A percentile compares a stretch with the other conserved stretches of the same genome.
Conservation (phyloP, 352 stramenopile genomes). For the Plasmopara muralis region DNA sequence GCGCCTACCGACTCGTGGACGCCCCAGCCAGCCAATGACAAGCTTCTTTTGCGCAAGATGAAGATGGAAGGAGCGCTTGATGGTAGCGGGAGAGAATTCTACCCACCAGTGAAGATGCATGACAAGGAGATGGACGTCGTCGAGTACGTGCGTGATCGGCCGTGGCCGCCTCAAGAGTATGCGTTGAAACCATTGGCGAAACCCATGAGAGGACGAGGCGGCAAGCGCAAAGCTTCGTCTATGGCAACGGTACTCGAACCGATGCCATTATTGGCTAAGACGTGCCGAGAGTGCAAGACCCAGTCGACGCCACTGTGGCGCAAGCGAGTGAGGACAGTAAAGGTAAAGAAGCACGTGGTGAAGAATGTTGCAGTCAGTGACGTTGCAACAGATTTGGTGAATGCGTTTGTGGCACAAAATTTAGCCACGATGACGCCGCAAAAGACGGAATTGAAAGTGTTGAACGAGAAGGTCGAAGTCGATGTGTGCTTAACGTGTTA, state of each 20-base stretch:
- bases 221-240: constrained; percentile 54
- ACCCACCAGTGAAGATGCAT: constrained; percentile 12
- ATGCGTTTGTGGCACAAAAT: constrained; percentile 12
- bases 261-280: constrained; percentile 24
- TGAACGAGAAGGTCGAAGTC: constrained; percentile 20
- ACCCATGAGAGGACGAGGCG: constrained; percentile 30
- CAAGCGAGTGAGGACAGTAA: constrained; percentile 22
- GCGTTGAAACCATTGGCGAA: constrained; percentile 48
- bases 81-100: constrained; percentile 11
- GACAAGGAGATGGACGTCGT: constrained; percentile 15
- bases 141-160: constrained; percentile 47
- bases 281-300: constrained; percentile 37
- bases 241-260: constrained; percentile 44
- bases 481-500: constrained; percentile 70
- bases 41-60: constrained; percentile 30
- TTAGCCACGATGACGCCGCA: constrained; percentile 5
- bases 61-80: constrained; percentile 27
- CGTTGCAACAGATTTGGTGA: neutral
- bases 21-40: constrained; percentile 33
- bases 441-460: constrained; percentile 16
- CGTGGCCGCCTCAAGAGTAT: constrained; percentile 75
- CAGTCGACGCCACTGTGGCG: constrained; percentile 67
- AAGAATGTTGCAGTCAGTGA: neutral
- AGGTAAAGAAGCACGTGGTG: constrained; percentile 14
- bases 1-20: constrained; percentile 25